A percentile compares a stretch with the other conserved stretches of the same genome.
phyloP scores from a whole-genome alignment of 768 basidiomycete genomes.

The Leccinum uliginosum region DNA sequence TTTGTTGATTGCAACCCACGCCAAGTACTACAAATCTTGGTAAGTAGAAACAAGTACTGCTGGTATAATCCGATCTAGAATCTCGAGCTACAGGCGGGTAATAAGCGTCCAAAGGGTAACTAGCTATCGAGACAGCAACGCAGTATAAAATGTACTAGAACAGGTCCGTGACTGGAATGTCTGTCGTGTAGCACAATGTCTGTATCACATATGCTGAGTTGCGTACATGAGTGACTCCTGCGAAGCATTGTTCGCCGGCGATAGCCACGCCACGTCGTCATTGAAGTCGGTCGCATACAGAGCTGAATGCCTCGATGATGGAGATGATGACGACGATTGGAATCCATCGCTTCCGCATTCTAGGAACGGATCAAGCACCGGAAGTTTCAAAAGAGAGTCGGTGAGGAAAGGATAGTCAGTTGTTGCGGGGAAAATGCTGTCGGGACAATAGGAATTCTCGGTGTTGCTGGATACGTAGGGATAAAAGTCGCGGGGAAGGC shows the following conservation, averaged over 20 bases:
- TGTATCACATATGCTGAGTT: conserved; percentile 11
- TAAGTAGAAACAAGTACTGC: neutral
- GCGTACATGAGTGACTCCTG: conserved; percentile 14
- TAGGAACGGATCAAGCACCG: conserved; percentile 13
- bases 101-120: conserved; percentile 2
- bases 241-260: conserved; percentile 5
- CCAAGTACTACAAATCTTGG: no score
- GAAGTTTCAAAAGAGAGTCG: conserved; percentile 6
- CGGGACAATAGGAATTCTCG: conserved; percentile 1
- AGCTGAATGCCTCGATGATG: conserved; percentile 22
- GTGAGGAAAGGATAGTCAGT: conserved; percentile 7
- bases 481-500: conserved; percentile 2
- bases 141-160: conserved; percentile 6
- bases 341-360: conserved; percentile 13
- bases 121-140: neutral
- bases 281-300: conserved; percentile 9
- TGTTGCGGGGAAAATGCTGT: conserved; percentile 1
- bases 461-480: conserved; percentile 1
- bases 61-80: neutral
- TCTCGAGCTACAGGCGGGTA: neutral
- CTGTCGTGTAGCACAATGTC: neutral
- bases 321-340: conserved; percentile 21
- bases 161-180: conserved; percentile 1
- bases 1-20: conserved; percentile 7
- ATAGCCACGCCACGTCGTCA: conserved; percentile 7